These are phyloP conservation scores for Rhizoclosmatium globosum DNA, from an alignment of 192 early-diverging fungal genomes.

Conservation along the genomic window DNA sequence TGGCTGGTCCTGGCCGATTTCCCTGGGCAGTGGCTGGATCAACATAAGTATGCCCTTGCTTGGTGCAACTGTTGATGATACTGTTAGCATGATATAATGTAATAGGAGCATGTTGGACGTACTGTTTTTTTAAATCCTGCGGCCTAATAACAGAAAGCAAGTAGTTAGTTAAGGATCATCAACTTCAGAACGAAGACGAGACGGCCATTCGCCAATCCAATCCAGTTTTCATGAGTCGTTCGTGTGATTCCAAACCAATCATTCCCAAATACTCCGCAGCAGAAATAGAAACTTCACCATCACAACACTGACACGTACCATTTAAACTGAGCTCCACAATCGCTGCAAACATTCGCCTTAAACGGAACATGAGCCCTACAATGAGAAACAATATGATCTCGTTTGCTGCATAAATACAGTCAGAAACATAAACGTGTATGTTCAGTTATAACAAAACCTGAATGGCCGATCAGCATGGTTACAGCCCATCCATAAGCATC, in stretches of 20 bases:
- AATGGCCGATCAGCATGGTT: conserved; percentile 25
- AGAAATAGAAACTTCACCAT: background rate
- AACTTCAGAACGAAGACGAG: background rate
- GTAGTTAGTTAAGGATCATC: background rate
- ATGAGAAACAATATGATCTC: conserved; percentile 41
- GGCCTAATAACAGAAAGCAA: conserved; percentile 15
- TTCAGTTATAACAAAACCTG: background rate
- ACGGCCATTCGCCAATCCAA: background rate
- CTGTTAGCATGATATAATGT: background rate
- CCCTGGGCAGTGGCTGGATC: background rate
- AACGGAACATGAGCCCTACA: conserved; percentile 88
- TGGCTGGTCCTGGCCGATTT: conserved; percentile 8
- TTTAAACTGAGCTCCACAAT: conserved; percentile 35
- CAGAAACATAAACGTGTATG: background rate
- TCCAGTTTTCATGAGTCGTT: background rate
- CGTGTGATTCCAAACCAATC: background rate
- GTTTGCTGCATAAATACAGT: background rate
- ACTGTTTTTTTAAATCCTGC: conserved; percentile 33
- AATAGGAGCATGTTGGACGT: no score
- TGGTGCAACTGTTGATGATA: conserved; percentile 4
- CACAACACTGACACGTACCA: conserved; percentile 14
- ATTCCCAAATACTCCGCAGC: background rate
- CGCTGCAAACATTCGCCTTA: conserved; percentile 83
- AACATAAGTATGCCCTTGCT: conserved; percentile 18
- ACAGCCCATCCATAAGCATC: conserved; percentile 60